phyloP scores from a whole-genome alignment of 1,284 basidiomycete species.

The Leccinum brunneo-olivaceum region DNA sequence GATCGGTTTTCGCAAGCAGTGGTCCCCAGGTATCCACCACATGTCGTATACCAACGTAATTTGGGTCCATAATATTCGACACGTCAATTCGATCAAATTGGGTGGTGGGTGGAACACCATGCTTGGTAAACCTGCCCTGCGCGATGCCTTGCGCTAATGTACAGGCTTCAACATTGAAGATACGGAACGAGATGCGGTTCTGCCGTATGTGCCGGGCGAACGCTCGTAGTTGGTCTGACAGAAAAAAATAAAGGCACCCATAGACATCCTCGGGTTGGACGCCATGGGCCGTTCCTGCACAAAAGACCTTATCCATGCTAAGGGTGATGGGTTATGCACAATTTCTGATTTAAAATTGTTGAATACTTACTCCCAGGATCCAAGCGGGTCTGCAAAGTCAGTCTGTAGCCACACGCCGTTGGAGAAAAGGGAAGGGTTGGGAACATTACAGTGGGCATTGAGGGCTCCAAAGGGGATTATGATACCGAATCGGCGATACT shows the following conservation, averaged over 20 bases:
- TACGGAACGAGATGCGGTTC: slow-evolving; percentile 29
- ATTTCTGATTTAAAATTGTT: background rate
- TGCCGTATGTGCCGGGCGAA: slow-evolving; percentile 31
- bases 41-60: slow-evolving; percentile 33
- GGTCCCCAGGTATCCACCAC: slow-evolving; percentile 33
- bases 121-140: slow-evolving; percentile 7
- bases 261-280: slow-evolving; percentile 37
- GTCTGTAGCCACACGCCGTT: slow-evolving; percentile 32
- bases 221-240: slow-evolving; percentile 32
- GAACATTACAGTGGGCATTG: slow-evolving; percentile 32
- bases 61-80: slow-evolving; percentile 38
- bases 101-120: slow-evolving; percentile 18
- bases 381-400: slow-evolving; percentile 35
- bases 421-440: slow-evolving; percentile 36
- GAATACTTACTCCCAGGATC: slow-evolving; percentile 37
- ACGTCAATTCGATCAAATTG: slow-evolving; percentile 40
- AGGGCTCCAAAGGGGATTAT: slow-evolving; percentile 39
- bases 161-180: slow-evolving; percentile 26
- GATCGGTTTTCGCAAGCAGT: slow-evolving; percentile 25
- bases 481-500: slow-evolving; percentile 35
- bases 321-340: slow-evolving; percentile 5
- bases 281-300: slow-evolving; percentile 31
- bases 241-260: slow-evolving; percentile 41
- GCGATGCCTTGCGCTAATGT: slow-evolving; percentile 21
- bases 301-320: slow-evolving; percentile 23